phyloP scores from a whole-genome alignment of 2,329 filamentous ascomycete genomes.

The Mariannaea elegans region DNA sequence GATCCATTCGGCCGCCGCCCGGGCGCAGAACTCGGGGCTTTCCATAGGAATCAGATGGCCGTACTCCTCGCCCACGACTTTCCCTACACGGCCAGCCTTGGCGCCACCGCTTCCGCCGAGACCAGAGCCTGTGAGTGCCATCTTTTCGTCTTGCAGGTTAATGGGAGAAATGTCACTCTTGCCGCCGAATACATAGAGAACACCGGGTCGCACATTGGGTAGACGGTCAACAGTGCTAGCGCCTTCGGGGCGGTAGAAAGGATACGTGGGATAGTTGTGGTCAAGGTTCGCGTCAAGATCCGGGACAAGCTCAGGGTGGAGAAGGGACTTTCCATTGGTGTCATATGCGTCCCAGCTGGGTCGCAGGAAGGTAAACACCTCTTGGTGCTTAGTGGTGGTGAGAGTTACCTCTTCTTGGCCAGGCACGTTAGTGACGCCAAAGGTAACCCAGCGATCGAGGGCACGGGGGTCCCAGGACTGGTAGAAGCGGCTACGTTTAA shows the following conservation, averaged over 20 bases:
- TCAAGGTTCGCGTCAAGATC: constrained; percentile 56
- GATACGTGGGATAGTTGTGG: constrained; percentile 49
- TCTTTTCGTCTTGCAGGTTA: constrained; percentile 63
- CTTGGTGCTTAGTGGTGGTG: constrained; percentile 83
- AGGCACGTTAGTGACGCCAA: constrained; percentile 76
- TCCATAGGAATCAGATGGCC: constrained; percentile 91
- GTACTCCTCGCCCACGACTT: constrained; percentile 68
- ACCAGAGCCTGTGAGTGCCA: constrained; percentile 70
- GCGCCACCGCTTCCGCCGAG: constrained; percentile 73
- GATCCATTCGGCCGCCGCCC: constrained; percentile 65
- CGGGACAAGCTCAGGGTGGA: constrained; percentile 52
- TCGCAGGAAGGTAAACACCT: constrained; percentile 78
- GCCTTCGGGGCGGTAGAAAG: constrained; percentile 75
- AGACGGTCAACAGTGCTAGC: constrained; percentile 64
- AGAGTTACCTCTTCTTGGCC: constrained; percentile 68
- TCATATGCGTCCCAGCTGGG: constrained; percentile 61
- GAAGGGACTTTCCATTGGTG: constrained; percentile 46
- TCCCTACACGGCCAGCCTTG: constrained; percentile 70
- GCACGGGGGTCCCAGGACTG: constrained; percentile 83
- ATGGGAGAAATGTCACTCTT: constrained; percentile 64
- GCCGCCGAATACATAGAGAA: constrained; percentile 75
- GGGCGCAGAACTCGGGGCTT: constrained; percentile 72
- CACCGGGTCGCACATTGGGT: constrained; percentile 67
- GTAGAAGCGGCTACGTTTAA: constrained; percentile 76
- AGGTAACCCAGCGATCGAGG: constrained; percentile 67